Conservation (phyloP, 148 eudicot genomes). For the Amaranthus cruentus region DNA sequence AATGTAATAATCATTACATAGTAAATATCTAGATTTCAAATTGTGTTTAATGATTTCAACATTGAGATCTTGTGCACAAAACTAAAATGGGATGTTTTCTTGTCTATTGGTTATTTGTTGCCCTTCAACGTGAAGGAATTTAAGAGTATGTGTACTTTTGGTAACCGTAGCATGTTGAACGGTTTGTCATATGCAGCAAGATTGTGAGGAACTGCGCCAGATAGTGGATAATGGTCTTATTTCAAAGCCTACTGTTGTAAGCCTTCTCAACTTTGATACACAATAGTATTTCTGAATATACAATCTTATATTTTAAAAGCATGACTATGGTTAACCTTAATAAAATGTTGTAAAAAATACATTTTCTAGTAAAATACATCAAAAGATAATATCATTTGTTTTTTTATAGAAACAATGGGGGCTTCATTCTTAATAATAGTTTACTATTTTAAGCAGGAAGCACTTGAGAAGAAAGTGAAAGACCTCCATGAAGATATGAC, state of each 20-base stretch:
- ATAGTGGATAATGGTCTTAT: slow-evolving; percentile 46
- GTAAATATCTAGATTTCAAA: no score
- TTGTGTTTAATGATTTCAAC: no score
- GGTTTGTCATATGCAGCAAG: slow-evolving; percentile 50
- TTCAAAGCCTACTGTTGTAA: slow-evolving; percentile 52
- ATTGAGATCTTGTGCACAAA: no score
- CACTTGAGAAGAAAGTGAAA: slow-evolving; percentile 59
- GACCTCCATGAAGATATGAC: slow-evolving; percentile 63
- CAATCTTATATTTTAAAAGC: neutral
- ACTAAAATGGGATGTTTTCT: neutral
- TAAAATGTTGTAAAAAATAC: no score
- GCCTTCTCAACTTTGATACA: slow-evolving; percentile 18
- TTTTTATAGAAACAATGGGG: neutral
- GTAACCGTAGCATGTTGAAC: slow-evolving; percentile 2
- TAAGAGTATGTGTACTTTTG: neutral
- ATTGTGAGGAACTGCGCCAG: slow-evolving; percentile 47
- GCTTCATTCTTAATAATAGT: slow-evolving; percentile 13
- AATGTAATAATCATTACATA: no score
- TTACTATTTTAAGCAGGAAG: slow-evolving; percentile 35
- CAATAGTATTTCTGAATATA: neutral
- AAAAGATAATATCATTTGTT: no score
- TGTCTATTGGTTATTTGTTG: neutral
- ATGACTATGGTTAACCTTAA: neutral
- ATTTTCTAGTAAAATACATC: neutral
- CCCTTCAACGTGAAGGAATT: neutral